phyloP scores from a whole-genome alignment of 1,284 basidiomycete genomes.

The Jaminaea rosea region DNA sequence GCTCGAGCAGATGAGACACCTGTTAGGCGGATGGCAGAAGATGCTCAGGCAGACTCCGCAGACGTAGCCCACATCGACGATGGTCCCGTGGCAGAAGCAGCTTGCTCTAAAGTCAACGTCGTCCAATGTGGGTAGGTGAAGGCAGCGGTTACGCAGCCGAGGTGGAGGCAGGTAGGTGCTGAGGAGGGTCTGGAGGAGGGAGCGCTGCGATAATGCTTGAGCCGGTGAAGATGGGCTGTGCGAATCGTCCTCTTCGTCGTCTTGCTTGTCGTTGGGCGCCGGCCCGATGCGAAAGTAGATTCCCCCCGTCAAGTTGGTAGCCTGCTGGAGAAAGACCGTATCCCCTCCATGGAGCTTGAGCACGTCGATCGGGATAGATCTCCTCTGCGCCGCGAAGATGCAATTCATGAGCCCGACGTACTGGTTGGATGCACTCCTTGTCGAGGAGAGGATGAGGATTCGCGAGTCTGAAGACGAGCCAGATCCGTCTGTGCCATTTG shows the following conservation, averaged over 20 bases:
- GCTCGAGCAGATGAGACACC: slow-evolving; percentile 18
- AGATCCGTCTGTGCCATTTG: neutral
- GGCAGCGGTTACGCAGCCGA: slow-evolving; percentile 62
- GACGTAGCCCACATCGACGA: slow-evolving; percentile 92
- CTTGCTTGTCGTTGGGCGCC: no score
- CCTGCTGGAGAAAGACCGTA: slow-evolving; percentile 93
- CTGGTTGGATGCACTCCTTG: slow-evolving; percentile 72
- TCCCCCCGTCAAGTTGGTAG: slow-evolving; percentile 85
- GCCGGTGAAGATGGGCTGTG: neutral
- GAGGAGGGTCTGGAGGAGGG: neutral
- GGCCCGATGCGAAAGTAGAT: slow-evolving; percentile 77
- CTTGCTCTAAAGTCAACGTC: slow-evolving; percentile 93
- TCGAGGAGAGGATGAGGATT: slow-evolving; percentile 84
- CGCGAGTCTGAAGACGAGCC: neutral
- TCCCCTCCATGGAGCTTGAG: slow-evolving; percentile 78
- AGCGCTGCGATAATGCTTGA: no score
- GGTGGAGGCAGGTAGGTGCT: slow-evolving; percentile 30
- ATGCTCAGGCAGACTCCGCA: slow-evolving; percentile 53
- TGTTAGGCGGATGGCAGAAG: slow-evolving; percentile 17
- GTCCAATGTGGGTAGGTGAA: slow-evolving; percentile 83
- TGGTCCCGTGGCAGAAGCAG: slow-evolving; percentile 96
- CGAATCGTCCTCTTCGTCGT: neutral
- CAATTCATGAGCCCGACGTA: slow-evolving; percentile 99
- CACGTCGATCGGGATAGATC: slow-evolving; percentile 89
- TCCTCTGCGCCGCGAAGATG: slow-evolving; percentile 96